These are phyloP conservation scores for Saccharata proteae DNA, from an alignment of 2,329 filamentous ascomycete genomes.

Conservation along the genomic window DNA sequence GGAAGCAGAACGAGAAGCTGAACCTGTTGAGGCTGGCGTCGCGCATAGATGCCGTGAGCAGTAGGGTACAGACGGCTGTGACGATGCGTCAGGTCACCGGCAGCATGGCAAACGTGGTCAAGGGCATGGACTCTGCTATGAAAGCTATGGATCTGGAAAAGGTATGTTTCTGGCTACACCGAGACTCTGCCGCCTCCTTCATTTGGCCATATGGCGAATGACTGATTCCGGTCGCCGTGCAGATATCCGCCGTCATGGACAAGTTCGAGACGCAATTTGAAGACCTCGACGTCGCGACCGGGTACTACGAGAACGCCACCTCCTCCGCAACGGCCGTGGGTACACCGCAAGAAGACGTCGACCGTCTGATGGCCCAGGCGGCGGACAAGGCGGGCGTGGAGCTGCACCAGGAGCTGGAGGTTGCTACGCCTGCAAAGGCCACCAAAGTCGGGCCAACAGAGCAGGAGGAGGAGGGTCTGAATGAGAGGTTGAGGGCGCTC, in stretches of 20 bases:
- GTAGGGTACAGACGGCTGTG: slow-evolving; percentile 49
- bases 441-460: slow-evolving; percentile 55
- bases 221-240: background rate
- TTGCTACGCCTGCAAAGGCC: slow-evolving; percentile 43
- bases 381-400: slow-evolving; percentile 83
- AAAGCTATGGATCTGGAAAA: slow-evolving; percentile 52
- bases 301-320: slow-evolving; percentile 80
- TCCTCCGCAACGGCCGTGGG: slow-evolving; percentile 62
- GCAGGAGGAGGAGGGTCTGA: slow-evolving; percentile 66
- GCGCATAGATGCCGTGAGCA: slow-evolving; percentile 47
- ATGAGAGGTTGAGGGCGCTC: slow-evolving; percentile 44
- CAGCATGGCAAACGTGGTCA: slow-evolving; percentile 50
- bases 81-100: slow-evolving; percentile 50
- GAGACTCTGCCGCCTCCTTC: background rate
- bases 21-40: slow-evolving; percentile 46
- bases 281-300: slow-evolving; percentile 38
- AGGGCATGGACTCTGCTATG: slow-evolving; percentile 51
- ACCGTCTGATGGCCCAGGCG: slow-evolving; percentile 71
- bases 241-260: slow-evolving; percentile 56
- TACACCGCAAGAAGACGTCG: slow-evolving; percentile 73
- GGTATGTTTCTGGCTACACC: slow-evolving; percentile 34
- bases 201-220: slow-evolving; percentile 1
- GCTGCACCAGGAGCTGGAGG: slow-evolving; percentile 60
- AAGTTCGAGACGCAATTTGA: slow-evolving; percentile 48
- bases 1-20: slow-evolving; percentile 50